Base-by-base conservation (phyloP, 2,329 filamentous ascomycete species). In the Cladosporium sp. region DNA sequence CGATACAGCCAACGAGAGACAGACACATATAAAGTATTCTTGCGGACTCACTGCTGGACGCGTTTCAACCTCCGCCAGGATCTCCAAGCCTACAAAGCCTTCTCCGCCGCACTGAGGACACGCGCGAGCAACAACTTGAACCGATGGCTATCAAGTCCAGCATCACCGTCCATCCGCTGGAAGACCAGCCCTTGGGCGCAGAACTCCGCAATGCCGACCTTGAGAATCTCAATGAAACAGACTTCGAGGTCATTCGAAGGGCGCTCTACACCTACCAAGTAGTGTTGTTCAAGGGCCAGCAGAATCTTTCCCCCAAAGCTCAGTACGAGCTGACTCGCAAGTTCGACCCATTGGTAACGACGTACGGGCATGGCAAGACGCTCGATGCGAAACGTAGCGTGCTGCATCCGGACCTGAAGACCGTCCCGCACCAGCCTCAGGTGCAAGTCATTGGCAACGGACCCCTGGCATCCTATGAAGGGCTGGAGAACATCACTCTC, bases 401-500 rank as follows among this genome's bases (percentile, higher is more conserved):
- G 61, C 77, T 91, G 14, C 86, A 90, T 64, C 87, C 87, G 0
- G 87, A 91, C 61, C 76, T 91, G 14, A 89, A 90, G 72, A 90
- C 87, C 0, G 81, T 91, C 40, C 86, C 87, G 0, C 83, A 88
- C 60, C 87, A 91, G 66, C 85, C 87, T 0, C 86, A 91, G 66
- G 84, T 88, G 1, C 87, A 91, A 63, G 83, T 90, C 51, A 90
- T 91, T 56, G 87, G 87, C 38, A 89, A 91, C 62, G 87, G 87
- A 4, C 77, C 79, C 43, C 77, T 91, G 1, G 66, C 77, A 1
- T 77, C 80, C 32, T 90, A 89, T 61, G 86, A 90, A 65, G 87
- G 86, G 0, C 72, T 91, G 9, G 70, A 77, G 59, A 75, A 89
- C 64, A 78, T 90, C 57, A 80, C 73, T 33, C 77, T 91, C 32